These are phyloP conservation scores for Tolypocladium sp. DNA, from an alignment of 2,329 filamentous ascomycete species.

Conservation along the genomic window DNA sequence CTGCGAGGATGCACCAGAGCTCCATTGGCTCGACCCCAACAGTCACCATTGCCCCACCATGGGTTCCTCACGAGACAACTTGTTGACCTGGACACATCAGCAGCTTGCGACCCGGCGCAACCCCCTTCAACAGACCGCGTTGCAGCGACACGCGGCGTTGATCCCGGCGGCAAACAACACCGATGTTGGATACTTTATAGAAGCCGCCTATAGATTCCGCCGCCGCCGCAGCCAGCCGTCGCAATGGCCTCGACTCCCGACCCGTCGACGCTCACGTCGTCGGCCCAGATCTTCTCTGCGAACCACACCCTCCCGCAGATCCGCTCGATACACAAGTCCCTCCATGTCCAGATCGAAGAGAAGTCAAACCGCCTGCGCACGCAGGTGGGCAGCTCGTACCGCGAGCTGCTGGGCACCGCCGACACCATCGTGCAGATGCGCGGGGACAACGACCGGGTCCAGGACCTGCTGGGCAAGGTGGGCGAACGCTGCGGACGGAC, in stretches of 20 bases:
- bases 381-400: conserved; percentile 63
- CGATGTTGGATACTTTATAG: conserved; percentile 2
- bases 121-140: background rate
- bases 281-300: conserved; percentile 44
- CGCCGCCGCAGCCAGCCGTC: conserved; percentile 2
- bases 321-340: conserved; percentile 50
- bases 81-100: background rate
- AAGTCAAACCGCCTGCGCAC: conserved; percentile 53
- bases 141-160: background rate
- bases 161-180: background rate
- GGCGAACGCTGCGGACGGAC: conserved; percentile 68
- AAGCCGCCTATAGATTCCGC: background rate
- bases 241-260: conserved; percentile 34
- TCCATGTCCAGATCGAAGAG: conserved; percentile 52
- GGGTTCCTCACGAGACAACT: background rate
- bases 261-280: conserved; percentile 36
- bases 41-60: background rate
- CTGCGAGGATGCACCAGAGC: background rate
- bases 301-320: conserved; percentile 54
- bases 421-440: conserved; percentile 93
- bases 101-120: background rate
- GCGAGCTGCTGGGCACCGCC: conserved; percentile 82
- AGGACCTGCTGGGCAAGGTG: conserved; percentile 61
- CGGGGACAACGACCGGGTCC: conserved; percentile 63
- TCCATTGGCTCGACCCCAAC: background rate